These are phyloP conservation scores for Sphagnum tenellum DNA, from an alignment of 225 moss, liverwort and hornwort species.

Conservation along the genomic window DNA sequence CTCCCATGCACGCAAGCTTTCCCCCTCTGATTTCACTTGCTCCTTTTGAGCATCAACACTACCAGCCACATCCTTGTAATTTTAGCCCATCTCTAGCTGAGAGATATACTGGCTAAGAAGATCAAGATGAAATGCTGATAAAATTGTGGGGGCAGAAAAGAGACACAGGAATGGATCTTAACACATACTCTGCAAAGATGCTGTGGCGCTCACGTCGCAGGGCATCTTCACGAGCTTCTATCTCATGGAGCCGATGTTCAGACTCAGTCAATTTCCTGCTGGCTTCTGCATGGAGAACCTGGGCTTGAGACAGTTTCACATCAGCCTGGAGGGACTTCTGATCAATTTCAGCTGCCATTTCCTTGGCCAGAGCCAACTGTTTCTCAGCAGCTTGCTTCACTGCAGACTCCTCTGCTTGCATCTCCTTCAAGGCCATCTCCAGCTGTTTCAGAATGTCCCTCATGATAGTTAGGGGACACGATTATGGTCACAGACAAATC, in stretches of 20 bases:
- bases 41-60: conserved; percentile 82
- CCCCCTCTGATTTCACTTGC: conserved; percentile 71
- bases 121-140: no score
- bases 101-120: background rate
- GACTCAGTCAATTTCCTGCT: conserved; percentile 79
- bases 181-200: conserved; percentile 62
- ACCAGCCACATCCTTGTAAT: conserved; percentile 6
- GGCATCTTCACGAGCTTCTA: conserved; percentile 85
- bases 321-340: conserved; percentile 78
- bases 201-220: conserved; percentile 87
- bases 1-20: conserved; percentile 78
- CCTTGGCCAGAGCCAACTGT: conserved; percentile 66
- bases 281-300: conserved; percentile 78
- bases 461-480: background rate
- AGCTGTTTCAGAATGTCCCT: conserved; percentile 26
- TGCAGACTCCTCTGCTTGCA: conserved; percentile 68
- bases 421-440: conserved; percentile 80
- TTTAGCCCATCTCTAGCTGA: conserved; percentile 1
- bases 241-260: conserved; percentile 71
- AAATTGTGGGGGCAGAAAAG: background rate
- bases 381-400: conserved; percentile 77
- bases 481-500: background rate
- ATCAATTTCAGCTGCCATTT: conserved; percentile 64
- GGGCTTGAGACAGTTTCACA: conserved; percentile 69
- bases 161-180: background rate